Evolutionary conservation across 2,329 filamentous ascomycete species (phyloP), one percentile per base, ranked within the genome.

Genomic region (Beauveria australis): DNA sequence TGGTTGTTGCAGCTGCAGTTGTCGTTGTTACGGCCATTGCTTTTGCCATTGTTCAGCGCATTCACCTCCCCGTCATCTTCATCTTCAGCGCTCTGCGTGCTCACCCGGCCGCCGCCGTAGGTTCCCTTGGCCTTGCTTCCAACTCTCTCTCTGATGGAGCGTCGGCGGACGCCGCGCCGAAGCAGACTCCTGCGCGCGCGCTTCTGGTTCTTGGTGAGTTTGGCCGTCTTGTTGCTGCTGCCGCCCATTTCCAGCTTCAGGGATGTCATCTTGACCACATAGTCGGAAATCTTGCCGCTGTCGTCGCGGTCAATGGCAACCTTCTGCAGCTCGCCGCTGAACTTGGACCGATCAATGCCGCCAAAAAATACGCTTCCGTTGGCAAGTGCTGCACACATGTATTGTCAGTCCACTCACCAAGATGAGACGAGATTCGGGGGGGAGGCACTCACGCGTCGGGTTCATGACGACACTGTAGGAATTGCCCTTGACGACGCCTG

Each of bases 321-420:
- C 19, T 58, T 10, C 24, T 58, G 28, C 44, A 58, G 46, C 19
- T 58, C 46, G 44, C 55, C 55, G 16, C 5, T 41, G 19, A 58
- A 58, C 55, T 58, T 49, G 46, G 46, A 41, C 5, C 55, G 46
- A n/a, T 59, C 56, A 26, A 59, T 52, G 5, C 56, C 56, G 26
- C 56, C 56, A n/a, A 59, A 52, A 19, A 59, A 51, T 24, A 59
- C 56, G 48, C 47, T 51, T 3, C 56, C 56, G 37, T 59, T 59
- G 24, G 47, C 56, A 3, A 59, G 14, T 4, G 56, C 56, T 59
- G 40, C 19, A 12, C 14, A n/a, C 24, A 19, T n/a, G 8, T 2
- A n/a, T n/a, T n/a, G 47, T 47, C n/a, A 44, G 37, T 37, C 41
- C n/a, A 19, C 22, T 26, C 26, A n/a, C 9, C 12, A 2, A 22